phyloP scores from a whole-genome alignment of 2,329 filamentous ascomycete species.

The Myriosclerotinia scirpicola region DNA sequence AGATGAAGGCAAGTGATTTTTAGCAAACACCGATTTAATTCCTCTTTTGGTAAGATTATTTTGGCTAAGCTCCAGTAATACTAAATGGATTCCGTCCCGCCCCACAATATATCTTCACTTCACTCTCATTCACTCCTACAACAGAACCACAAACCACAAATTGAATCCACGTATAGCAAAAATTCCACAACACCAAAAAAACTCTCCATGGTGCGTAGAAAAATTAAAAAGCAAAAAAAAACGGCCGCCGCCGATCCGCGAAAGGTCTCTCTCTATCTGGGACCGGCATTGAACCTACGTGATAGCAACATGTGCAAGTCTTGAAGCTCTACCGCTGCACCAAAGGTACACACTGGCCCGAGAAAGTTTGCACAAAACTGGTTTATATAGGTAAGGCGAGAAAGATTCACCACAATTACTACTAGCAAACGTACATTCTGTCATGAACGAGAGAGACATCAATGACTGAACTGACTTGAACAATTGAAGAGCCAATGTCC shows the following conservation, averaged over 20 bases:
- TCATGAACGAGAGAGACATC: neutral
- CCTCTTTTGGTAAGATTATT: too few relatives aligned
- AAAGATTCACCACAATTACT: neutral
- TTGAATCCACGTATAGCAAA: neutral
- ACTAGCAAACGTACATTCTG: too few relatives aligned
- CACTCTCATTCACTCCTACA: neutral
- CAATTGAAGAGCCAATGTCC: neutral
- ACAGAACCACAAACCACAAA: neutral
- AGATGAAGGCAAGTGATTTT: too few relatives aligned
- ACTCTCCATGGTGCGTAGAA: neutral
- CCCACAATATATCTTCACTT: slow-evolving; percentile 14
- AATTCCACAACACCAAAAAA: neutral
- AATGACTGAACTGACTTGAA: neutral
- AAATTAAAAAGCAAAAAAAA: neutral
- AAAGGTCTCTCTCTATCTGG: slow-evolving; percentile 21
- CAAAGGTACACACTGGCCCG: slow-evolving; percentile 11
- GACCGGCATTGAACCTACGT: slow-evolving; percentile 16
- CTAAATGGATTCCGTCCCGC: too few relatives aligned
- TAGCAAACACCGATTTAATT: too few relatives aligned
- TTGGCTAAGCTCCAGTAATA: too few relatives aligned
- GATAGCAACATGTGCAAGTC: neutral
- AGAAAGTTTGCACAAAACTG: neutral
- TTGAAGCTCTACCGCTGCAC: slow-evolving; percentile 19
- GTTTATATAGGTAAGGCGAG: neutral
- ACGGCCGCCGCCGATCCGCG: slow-evolving; percentile 15